Evolutionary conservation across 2,329 filamentous ascomycete species (phyloP), one percentile per base, ranked within the genome.

Genomic region (Calonectria hawksworthii): DNA sequence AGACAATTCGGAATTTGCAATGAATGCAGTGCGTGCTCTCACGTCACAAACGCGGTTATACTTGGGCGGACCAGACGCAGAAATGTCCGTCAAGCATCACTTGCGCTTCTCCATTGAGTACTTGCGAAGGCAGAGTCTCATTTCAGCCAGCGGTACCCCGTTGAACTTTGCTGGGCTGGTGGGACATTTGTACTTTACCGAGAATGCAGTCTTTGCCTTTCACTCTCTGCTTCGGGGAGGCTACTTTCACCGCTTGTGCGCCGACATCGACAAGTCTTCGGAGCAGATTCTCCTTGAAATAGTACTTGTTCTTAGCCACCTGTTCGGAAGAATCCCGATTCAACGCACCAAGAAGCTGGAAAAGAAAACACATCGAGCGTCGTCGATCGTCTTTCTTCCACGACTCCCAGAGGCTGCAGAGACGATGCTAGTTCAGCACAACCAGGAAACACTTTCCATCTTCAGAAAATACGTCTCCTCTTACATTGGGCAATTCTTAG

Each of bases 101-200:
- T 84, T 96, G 9, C 90, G 94, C 4, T 96, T 96, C 83, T 96
- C 94, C 0, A 94, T 96, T 56, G 94, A 96, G 77, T 96, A 95
- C 78, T 88, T 96, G 0, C 90, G 94, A 26, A 88, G 93, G 44
- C 93, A 95, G 78, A 87, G 90, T 54, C 89, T 96, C 0, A 86
- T 96, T 11, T 91, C 90, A 4, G 83, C 86, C 0, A 82, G 85
- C 1, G 94, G 94, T 59, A 86, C 83, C 1, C 94, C 94, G 0
- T 84, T 96, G 16, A 94, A 96, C 81, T 95, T 96, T 81, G 91
- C 94, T 0, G 92, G 92, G 0, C 87, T 92, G 4, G 90, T 96
- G 0, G 91, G 92, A 0, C 94, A 96, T 83, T 85, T 96, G 1
- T 96, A 96, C 85, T 95, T 93, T 79, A 94, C 93, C 0, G 94